Percentiles rank a stretch among this genome's conserved stretches.
These are phyloP conservation scores for Entrophospora sp. DNA, from an alignment of 192 early-diverging fungal genomes.

Conservation along the genomic window DNA sequence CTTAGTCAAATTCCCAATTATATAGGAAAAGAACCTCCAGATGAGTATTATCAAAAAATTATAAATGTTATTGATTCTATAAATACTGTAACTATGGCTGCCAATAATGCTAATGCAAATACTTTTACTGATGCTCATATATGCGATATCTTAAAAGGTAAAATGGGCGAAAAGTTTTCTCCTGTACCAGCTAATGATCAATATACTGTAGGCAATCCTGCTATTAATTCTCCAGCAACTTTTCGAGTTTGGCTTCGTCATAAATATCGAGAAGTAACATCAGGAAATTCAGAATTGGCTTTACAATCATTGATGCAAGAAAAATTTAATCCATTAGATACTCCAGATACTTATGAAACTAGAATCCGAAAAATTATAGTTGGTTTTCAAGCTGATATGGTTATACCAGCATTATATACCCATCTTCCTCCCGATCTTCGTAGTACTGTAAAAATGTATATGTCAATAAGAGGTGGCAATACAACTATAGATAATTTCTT, in stretches of 20 bases:
- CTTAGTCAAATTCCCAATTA: not conserved
- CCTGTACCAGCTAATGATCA: not conserved
- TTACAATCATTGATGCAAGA: not conserved
- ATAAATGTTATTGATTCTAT: not conserved
- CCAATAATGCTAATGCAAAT: not conserved
- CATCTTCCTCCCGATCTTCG: not conserved
- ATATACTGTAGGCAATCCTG: not conserved
- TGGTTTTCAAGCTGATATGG: not conserved
- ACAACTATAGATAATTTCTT: not conserved
- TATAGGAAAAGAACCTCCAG: not conserved
- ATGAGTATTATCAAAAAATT: not conserved
- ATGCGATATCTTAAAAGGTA: not conserved
- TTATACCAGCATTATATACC: not conserved
- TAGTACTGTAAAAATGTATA: not conserved
- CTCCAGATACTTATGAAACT: not conserved
- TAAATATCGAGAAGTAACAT: constrained; percentile 5
- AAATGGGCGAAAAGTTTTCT: not conserved
- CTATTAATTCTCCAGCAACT: not conserved
- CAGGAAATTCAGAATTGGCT: too few species aligned
- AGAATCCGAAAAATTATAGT: not conserved
- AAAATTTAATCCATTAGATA: not conserved
- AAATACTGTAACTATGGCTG: not conserved
- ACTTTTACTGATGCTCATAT: not conserved
- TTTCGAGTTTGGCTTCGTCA: not conserved
- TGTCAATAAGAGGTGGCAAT: not conserved